Base-by-base conservation (phyloP, 2,329 filamentous ascomycete genomes). In the Sporothrix curviconia region DNA sequence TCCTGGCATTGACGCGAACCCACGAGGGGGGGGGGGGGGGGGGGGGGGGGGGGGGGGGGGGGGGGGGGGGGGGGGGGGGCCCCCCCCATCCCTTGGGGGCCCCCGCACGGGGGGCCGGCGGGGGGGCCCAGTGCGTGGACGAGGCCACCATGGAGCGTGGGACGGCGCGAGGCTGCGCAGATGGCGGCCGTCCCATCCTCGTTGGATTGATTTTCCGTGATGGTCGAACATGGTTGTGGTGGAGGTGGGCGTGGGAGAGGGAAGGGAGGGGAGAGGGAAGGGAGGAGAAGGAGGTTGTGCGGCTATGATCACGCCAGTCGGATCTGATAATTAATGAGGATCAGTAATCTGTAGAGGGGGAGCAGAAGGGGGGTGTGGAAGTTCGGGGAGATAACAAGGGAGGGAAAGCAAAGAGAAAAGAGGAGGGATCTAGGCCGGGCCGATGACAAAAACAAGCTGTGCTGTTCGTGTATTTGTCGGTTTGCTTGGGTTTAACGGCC, bases 1-100 rank as follows among this genome's bases (percentile, higher is more conserved):
- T 96, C 92, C 76, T 99, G 60, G 94, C 94, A 72, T 99, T 92
- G 74, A 99, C 82, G 61, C 87, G 87, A 60, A 95, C 82, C 85
- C 96, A 99, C 64, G 84, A 84, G 64, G 92, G 87, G 57, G 79
- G 76, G 15, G 53, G 9, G 3, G 53, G 52, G 15, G 42, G n/a
- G 7, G 40, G 22, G 17, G 49, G 76, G 66, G 82, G 78, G 61
- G 90, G 84, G 74, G 87, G 57, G 79, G 76, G 15, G 53, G 9
- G 3, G 53, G 52, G 15, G 42, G n/a, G 7, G 40, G 22, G 17
- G 49, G 76, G 66, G 82, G 78, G 61, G 90, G 84, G 74, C n/a
- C n/a, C n/a, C n/a, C n/a, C n/a, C n/a, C n/a, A n/a, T n/a, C n/a
- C n/a, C n/a, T n/a, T n/a, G n/a, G n/a, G n/a, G n/a, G n/a, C n/a